Percentiles rank a stretch among this genome's conserved stretches.
Conservation (phyloP, 2,329 filamentous ascomycete genomes). For the Nemania diffusa region DNA sequence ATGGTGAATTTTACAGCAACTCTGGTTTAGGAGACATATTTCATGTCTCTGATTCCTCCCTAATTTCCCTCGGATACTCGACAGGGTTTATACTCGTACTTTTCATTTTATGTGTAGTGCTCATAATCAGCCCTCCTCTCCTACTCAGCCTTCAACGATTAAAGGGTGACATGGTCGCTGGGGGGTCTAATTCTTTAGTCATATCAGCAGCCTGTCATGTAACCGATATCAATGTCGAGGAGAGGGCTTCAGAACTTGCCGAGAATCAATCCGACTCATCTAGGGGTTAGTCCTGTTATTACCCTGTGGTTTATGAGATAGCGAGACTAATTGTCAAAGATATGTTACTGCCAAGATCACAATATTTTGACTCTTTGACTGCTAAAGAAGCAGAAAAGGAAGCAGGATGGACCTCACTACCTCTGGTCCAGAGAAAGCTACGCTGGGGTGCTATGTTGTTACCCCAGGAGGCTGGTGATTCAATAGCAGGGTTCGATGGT, state of each 20-base stretch:
- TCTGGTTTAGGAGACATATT: not conserved
- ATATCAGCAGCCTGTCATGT: slow-evolving; percentile 19
- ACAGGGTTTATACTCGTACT: not conserved
- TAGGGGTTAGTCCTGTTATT: not conserved
- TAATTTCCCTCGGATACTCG: not conserved
- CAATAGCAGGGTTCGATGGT: not conserved
- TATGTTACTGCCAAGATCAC: not conserved
- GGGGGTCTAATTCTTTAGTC: slow-evolving; percentile 14
- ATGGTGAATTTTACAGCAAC: not conserved
- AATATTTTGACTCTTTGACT: not conserved
- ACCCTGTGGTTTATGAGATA: not conserved
- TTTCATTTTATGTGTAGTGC: not conserved
- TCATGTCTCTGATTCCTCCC: not conserved
- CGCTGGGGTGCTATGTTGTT: not conserved
- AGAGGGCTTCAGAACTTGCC: not conserved
- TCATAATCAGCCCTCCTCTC: not conserved
- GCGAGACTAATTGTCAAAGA: not conserved
- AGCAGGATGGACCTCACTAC: not conserved
- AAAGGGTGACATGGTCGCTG: not conserved
- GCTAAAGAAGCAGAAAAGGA: not conserved
- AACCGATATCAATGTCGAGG: not conserved
- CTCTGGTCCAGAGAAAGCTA: slow-evolving; percentile 1
- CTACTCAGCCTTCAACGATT: not conserved
- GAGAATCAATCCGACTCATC: not conserved
- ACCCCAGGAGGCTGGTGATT: not conserved